Percentiles rank a stretch among this genome's conserved stretches.
These are phyloP conservation scores for Carnegiea gigantea DNA, from an alignment of 179 eudicot genomes.

Conservation along the genomic window DNA sequence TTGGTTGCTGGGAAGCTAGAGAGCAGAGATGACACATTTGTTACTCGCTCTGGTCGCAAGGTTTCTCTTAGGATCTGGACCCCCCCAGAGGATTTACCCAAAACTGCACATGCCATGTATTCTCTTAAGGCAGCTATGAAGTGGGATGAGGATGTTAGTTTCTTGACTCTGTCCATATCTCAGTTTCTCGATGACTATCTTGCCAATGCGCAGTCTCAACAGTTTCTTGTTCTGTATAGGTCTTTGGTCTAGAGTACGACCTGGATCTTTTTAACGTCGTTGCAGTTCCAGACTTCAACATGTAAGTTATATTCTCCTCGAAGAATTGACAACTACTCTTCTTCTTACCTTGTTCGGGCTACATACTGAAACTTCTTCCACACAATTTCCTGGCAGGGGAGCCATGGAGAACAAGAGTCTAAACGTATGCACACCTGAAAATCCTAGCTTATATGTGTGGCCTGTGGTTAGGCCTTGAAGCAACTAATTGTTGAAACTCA, in stretches of 20 bases:
- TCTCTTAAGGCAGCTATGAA: conserved; percentile 99
- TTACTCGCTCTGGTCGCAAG: conserved; percentile 86
- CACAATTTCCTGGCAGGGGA: conserved; percentile 67
- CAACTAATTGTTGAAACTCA: conserved; percentile 9
- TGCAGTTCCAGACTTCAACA: conserved; percentile 98
- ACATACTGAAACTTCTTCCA: conserved; percentile 2
- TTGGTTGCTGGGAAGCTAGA: conserved; percentile 89
- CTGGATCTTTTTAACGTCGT: conserved; percentile 92
- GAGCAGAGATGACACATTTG: conserved; percentile 89
- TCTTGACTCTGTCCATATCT: conserved; percentile 9
- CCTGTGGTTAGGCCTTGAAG: not conserved
- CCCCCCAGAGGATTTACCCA: conserved; percentile 80
- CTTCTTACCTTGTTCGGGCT: conserved; percentile 1
- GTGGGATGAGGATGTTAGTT: conserved; percentile 97
- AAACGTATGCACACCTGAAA: conserved; percentile 54
- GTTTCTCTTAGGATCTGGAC: conserved; percentile 93
- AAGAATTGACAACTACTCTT: not conserved
- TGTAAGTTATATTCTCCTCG: conserved; percentile 48
- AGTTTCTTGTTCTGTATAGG: conserved; percentile 37
- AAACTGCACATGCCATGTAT: conserved; percentile 97
- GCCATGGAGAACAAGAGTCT: conserved; percentile 99
- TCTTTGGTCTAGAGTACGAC: conserved; percentile 97
- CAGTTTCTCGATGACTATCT: conserved; percentile 13
- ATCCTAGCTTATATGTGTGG: conserved; percentile 1
- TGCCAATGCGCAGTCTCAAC: conserved; percentile 6